Base-by-base conservation (phyloP, 306 rosid species). In the Lagenaria siceraria region DNA sequence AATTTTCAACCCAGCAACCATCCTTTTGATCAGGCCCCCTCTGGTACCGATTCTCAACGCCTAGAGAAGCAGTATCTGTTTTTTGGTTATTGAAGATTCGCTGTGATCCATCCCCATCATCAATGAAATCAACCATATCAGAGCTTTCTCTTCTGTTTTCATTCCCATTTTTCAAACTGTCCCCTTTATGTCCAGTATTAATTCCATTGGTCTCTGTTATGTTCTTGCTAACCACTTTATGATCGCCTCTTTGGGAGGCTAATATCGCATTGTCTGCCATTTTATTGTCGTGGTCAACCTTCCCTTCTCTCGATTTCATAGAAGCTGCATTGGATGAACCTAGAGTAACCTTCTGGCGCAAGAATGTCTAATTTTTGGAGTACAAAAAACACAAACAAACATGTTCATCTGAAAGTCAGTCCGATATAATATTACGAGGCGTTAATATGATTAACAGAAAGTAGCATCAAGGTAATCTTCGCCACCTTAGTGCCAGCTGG, bases 401-500 rank as follows among this genome's bases (percentile, higher is more conserved):
- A 42, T 42, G 48, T 42, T 42, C 48, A 42, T 42, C 48, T 9
- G 8, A 42, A 42, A 0, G 48, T 42, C n/a, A 18, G 62, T 49
- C 29, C 4, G 0, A 52, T 49, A 72, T 29, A 15, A 27, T 25
- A 24, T 3, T 38, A 4, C 27, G 0, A 8, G 17, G 15, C 17
- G 5, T 18, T 51, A 52, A 52, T 15, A 25, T 31, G 77, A 48
- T 73, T 10, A 1, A 17, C 2, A 51, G 61, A 72, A 49, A 60
- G 24, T 25, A 24, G 56, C 35, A 35, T 68, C 38, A 6, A 36
- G 10, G 24, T 51, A 13, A 49, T 18, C 68, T 56, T 52, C 17
- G 58, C 80, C 96, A 96, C 99, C 89, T 96, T 96, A 85, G 94
- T 88, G 84, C 99, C 98, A 73, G 87, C 88, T 10, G 98, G 96